Percentiles rank a stretch among this genome's conserved stretches.
phyloP scores from a whole-genome alignment of 1,139 yeast genomes.

The Protomyces pachydermus region DNA sequence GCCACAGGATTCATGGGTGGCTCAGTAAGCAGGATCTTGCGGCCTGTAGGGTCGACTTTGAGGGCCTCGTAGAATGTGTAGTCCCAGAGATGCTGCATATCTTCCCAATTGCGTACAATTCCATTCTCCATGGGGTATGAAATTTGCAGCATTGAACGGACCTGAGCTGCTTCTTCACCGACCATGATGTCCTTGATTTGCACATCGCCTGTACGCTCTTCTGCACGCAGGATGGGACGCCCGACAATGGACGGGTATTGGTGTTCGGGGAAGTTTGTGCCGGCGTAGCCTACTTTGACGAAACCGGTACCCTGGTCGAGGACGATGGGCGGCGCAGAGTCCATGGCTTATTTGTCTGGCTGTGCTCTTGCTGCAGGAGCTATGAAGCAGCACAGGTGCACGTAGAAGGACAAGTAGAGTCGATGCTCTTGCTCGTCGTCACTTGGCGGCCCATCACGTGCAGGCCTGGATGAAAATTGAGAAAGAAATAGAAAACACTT shows the following conservation, averaged over 20 bases:
- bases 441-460: background rate
- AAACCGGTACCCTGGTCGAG: constrained; percentile 99
- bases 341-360: background rate
- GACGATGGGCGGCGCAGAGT: constrained; percentile 42
- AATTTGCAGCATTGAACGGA: constrained; percentile 81
- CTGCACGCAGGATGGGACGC: constrained; percentile 93
- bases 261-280: constrained; percentile 94
- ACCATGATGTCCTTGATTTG: constrained; percentile 91
- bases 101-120: constrained; percentile 95
- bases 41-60: constrained; percentile 70
- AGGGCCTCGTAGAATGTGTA: constrained; percentile 90
- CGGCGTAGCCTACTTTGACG: constrained; percentile 76
- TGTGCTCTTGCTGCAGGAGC: background rate
- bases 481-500: background rate
- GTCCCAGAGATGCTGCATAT: constrained; percentile 98
- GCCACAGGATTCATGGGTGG: constrained; percentile 97
- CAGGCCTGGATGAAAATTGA: background rate
- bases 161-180: constrained; percentile 91
- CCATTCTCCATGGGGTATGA: constrained; percentile 99
- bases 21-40: constrained; percentile 82
- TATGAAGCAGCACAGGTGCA: background rate
- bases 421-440: too few species aligned
- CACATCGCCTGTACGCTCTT: constrained; percentile 71
- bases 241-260: constrained; percentile 99
- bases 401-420: background rate